phyloP scores from a whole-genome alignment of 2,329 filamentous ascomycete species.

The Penicillium sp. region DNA sequence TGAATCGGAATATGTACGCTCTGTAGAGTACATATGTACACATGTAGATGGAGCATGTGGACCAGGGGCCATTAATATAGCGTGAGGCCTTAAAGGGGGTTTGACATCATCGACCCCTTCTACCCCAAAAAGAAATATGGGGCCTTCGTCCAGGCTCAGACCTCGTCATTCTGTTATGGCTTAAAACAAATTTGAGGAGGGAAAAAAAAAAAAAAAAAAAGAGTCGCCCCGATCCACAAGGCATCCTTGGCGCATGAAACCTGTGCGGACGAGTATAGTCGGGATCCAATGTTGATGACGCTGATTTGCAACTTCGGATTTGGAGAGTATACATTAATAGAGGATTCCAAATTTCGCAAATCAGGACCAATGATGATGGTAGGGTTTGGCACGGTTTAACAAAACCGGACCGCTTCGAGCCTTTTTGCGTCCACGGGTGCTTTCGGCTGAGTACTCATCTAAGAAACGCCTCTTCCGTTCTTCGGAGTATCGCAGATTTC shows the following conservation, averaged over 20 bases:
- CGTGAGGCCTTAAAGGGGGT: neutral
- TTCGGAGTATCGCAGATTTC: neutral
- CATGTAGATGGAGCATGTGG: neutral
- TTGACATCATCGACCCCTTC: slow-evolving; percentile 1
- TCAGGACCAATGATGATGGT: neutral
- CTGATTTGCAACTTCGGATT: slow-evolving; percentile 7
- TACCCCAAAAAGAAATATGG: neutral
- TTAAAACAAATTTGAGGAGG: neutral
- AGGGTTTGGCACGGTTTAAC: neutral
- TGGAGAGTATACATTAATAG: slow-evolving; percentile 5
- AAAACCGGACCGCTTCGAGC: neutral
- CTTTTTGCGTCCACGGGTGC: neutral
- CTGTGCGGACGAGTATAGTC: neutral
- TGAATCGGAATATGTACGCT: neutral
- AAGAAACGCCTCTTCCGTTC: neutral
- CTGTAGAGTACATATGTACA: no score
- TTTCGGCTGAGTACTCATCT: neutral
- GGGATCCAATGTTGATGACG: neutral
- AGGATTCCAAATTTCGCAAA: neutral
- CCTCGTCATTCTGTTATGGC: slow-evolving; percentile 10
- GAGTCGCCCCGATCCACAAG: slow-evolving; percentile 5
- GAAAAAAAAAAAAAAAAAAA: neutral
- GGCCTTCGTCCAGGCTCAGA: slow-evolving; percentile 1
- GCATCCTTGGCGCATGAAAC: slow-evolving; percentile 10
- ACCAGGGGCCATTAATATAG: slow-evolving; percentile 19